phyloP scores from a whole-genome alignment of 2,329 filamentous ascomycete genomes.

The Reticulascus tulasneorum region DNA sequence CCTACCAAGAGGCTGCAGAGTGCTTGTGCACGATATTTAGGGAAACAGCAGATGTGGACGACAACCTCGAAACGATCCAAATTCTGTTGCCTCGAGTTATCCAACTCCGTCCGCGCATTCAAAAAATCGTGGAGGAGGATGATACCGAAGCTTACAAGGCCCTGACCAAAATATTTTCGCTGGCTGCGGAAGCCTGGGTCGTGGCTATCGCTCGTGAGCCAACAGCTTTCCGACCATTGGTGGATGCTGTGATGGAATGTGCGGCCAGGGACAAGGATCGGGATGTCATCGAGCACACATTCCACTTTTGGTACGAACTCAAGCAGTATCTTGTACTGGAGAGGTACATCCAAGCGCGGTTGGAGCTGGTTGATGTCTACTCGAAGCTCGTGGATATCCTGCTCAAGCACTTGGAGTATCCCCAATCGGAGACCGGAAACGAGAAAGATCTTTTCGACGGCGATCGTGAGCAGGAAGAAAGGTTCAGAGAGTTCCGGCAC shows the following conservation, averaged over 20 bases:
- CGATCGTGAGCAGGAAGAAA: constrained; percentile 92
- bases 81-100: constrained; percentile 78
- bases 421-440: constrained; percentile 67
- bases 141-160: constrained; percentile 85
- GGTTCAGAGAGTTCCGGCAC: constrained; percentile 94
- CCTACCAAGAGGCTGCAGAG: constrained; percentile 85
- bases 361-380: constrained; percentile 76
- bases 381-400: constrained; percentile 89
- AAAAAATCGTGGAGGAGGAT: constrained; percentile 70
- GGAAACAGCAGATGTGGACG: constrained; percentile 91
- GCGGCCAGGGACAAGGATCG: constrained; percentile 81
- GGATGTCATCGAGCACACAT: constrained; percentile 90
- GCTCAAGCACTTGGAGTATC: constrained; percentile 85
- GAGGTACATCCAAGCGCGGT: constrained; percentile 76
- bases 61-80: constrained; percentile 78
- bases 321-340: constrained; percentile 95
- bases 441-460: constrained; percentile 89
- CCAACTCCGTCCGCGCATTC: constrained; percentile 71
- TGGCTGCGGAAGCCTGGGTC: constrained; percentile 92
- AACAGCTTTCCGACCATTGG: constrained; percentile 73
- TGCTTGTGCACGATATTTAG: constrained; percentile 88
- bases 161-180: constrained; percentile 83
- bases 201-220: constrained; percentile 85
- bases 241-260: constrained; percentile 90
- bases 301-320: constrained; percentile 96